Evolutionary conservation across 495 filamentous ascomycete genomes (phyloP), one percentile per base, ranked within the genome.

Genomic region (Choiromyces venosus): DNA sequence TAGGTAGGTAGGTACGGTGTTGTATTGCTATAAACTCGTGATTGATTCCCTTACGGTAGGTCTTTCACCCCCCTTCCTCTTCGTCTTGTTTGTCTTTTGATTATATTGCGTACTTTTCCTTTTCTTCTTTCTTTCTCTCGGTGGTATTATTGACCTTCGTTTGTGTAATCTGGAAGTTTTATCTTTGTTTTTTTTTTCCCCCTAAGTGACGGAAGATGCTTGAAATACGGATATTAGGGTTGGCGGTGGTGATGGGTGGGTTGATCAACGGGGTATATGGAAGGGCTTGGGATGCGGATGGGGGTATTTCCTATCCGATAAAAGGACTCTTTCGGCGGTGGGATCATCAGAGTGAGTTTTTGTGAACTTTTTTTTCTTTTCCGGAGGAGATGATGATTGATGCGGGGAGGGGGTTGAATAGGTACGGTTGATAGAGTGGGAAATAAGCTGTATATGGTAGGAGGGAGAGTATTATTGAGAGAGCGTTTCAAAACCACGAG

Each of bases 341-440:
- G 70, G 64, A 72, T n/a, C 70, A 72, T 16, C 64, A 72, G 36
- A 66, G 70, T 72, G 52, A 65, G 69, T 66, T 29, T 35, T 19
- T 16, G 10, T n/a, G 19, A 29, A 39, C 33, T 29, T 38, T 44
- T 14, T 29, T 38, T 44, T 14, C 4, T 16, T 44, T 35, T 67
- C 8, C n/a, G n/a, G n/a, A 36, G 42, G 42, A n/a, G n/a, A n/a
- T n/a, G n/a, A n/a, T n/a, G n/a, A n/a, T n/a, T n/a, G n/a, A n/a
- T n/a, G n/a, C n/a, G n/a, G n/a, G n/a, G n/a, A n/a, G 52, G 65
- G 37, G 44, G 36, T 39, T 4, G 5, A 16, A n/a, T n/a, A 64
- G 6, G 2, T 18, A 67, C 29, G 40, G 69, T 21, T 46, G 44
- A 16, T 65, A 56, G 61, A 25, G 18, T 56, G 33, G 21, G 35